Percentiles rank a stretch among this genome's conserved stretches.
Conservation (phyloP, 2,329 filamentous ascomycete species). For the Pyrenophora seminiperda region DNA sequence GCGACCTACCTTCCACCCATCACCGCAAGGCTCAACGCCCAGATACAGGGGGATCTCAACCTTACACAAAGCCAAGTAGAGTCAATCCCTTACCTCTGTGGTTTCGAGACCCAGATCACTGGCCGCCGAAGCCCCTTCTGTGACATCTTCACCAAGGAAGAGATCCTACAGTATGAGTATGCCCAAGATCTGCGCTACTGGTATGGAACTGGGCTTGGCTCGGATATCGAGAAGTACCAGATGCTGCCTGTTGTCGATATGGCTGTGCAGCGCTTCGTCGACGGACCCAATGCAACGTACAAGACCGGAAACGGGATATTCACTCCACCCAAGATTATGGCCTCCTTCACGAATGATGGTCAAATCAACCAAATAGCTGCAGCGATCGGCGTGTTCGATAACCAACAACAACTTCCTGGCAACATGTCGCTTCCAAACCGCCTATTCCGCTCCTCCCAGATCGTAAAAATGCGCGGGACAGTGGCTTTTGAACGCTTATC, state of each 20-base stretch:
- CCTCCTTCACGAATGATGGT: slow-evolving; percentile 69
- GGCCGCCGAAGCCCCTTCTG: slow-evolving; percentile 66
- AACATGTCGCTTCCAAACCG: slow-evolving; percentile 55
- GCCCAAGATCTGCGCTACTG: slow-evolving; percentile 71
- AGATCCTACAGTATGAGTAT: slow-evolving; percentile 69
- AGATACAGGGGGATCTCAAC: slow-evolving; percentile 61
- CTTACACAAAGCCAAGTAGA: slow-evolving; percentile 60
- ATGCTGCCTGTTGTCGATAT: slow-evolving; percentile 66
- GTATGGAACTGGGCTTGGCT: slow-evolving; percentile 66
- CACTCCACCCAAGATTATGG: slow-evolving; percentile 61
- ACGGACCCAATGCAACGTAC: slow-evolving; percentile 59
- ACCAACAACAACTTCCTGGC: slow-evolving; percentile 56
- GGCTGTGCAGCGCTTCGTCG: slow-evolving; percentile 58
- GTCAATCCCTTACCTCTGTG: slow-evolving; percentile 71
- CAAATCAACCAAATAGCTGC: slow-evolving; percentile 67
- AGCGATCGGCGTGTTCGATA: slow-evolving; percentile 66
- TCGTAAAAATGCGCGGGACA: slow-evolving; percentile 68
- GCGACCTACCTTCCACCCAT: slow-evolving; percentile 60
- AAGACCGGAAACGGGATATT: slow-evolving; percentile 56
- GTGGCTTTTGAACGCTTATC: slow-evolving; percentile 67
- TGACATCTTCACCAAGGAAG: slow-evolving; percentile 64
- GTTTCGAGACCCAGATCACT: slow-evolving; percentile 71
- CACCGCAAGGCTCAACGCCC: slow-evolving; percentile 58
- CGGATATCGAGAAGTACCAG: slow-evolving; percentile 59
- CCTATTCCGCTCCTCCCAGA: slow-evolving; percentile 61